Percentiles rank a stretch among this genome's conserved stretches.
These are phyloP conservation scores for Nicotiana attenuata DNA, from an alignment of 257 asterid genomes.

Conservation along the genomic window DNA sequence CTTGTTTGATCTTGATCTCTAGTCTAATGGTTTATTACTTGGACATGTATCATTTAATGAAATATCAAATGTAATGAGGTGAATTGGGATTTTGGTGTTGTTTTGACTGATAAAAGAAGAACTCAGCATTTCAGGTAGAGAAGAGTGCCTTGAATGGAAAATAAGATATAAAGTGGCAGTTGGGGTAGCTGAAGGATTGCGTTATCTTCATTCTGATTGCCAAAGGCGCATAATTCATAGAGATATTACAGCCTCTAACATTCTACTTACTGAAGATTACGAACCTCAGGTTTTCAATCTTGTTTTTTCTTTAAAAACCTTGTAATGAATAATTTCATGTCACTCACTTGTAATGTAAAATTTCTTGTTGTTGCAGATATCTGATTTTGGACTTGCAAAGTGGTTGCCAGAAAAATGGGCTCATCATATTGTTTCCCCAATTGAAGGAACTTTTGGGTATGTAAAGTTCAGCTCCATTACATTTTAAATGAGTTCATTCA, in stretches of 20 bases:
- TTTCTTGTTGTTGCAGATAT: conserved; percentile 48
- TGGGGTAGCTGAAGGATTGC: conserved; percentile 84
- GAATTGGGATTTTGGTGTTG: background rate
- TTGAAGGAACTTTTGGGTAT: conserved; percentile 98
- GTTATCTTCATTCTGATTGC: conserved; percentile 76
- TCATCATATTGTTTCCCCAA: conserved; percentile 89
- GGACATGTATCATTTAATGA: background rate
- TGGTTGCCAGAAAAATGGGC: conserved; percentile 95
- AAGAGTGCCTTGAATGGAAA: conserved; percentile 54
- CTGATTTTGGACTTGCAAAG: conserved; percentile 92
- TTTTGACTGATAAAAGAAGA: conserved; percentile 20
- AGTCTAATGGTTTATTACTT: background rate
- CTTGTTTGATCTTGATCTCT: background rate
- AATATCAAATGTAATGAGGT: background rate
- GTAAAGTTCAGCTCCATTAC: background rate
- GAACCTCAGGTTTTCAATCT: conserved; percentile 67
- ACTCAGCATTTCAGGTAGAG: conserved; percentile 42
- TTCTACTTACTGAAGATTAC: conserved; percentile 64
- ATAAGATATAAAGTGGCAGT: conserved; percentile 60
- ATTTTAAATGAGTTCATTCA: background rate
- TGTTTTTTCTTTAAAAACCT: background rate
- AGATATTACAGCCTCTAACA: conserved; percentile 93
- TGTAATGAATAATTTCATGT: background rate
- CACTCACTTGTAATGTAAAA: background rate
- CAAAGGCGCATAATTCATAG: conserved; percentile 85